Percentiles rank a stretch among this genome's conserved stretches.
These are phyloP conservation scores for Vitis rotundifolia DNA, from an alignment of 164 flowering plant species.

Conservation along the genomic window DNA sequence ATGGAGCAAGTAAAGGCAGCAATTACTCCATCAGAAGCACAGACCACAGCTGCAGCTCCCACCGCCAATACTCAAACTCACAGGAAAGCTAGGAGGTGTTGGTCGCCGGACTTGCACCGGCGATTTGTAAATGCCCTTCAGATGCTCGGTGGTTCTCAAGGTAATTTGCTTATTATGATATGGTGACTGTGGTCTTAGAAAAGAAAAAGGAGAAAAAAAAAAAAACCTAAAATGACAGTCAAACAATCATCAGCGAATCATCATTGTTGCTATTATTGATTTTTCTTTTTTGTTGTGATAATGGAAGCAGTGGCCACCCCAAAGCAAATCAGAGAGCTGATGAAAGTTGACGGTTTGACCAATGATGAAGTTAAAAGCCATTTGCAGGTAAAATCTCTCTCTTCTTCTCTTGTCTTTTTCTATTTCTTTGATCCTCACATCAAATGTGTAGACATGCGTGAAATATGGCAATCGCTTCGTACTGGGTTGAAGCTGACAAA, in stretches of 20 bases:
- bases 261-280: background rate
- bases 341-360: constrained; percentile 99
- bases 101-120: constrained; percentile 98
- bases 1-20: constrained; percentile 38
- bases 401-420: no score
- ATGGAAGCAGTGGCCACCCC: constrained; percentile 86
- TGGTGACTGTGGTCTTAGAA: background rate
- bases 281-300: background rate
- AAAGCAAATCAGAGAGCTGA: constrained; percentile 94
- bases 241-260: background rate
- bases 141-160: constrained; percentile 97
- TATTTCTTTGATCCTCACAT: no score
- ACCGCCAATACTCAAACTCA: constrained; percentile 47
- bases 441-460: constrained; percentile 11
- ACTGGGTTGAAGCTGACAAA: constrained; percentile 4
- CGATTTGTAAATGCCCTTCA: constrained; percentile 96
- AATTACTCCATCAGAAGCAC: constrained; percentile 32
- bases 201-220: no score
- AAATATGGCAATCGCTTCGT: background rate
- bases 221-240: background rate
- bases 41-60: constrained; percentile 14
- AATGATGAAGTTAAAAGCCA: constrained; percentile 99
- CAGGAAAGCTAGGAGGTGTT: constrained; percentile 90
- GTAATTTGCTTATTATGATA: constrained; percentile 30
- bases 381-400: constrained; percentile 59